Conservation (phyloP, 2,329 filamentous ascomycete genomes). For the Lojkania enalia region DNA sequence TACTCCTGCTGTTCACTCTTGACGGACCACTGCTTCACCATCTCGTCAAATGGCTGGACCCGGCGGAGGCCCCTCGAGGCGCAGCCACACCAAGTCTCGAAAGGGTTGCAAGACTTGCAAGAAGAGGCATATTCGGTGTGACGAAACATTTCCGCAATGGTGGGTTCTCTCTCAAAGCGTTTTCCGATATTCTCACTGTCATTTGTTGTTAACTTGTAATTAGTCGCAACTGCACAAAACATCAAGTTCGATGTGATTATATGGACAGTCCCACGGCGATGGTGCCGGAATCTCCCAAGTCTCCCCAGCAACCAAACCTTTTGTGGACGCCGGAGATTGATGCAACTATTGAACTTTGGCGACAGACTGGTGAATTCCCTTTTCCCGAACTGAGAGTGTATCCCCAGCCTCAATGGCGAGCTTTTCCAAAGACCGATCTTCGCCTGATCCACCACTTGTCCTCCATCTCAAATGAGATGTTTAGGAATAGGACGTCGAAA, state of each 20-base stretch:
- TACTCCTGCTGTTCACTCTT: neutral
- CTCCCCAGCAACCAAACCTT: constrained; percentile 63
- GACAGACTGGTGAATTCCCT: constrained; percentile 79
- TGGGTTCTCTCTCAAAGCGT: constrained; percentile 49
- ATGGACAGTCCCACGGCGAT: constrained; percentile 79
- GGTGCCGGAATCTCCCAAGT: constrained; percentile 55
- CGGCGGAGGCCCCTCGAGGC: constrained; percentile 86
- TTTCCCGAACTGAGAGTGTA: constrained; percentile 80
- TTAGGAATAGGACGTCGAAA: constrained; percentile 73
- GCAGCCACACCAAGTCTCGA: constrained; percentile 96
- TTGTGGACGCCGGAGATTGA: constrained; percentile 88
- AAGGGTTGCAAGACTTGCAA: constrained; percentile 99
- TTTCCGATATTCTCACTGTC: constrained; percentile 22
- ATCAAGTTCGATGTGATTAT: constrained; percentile 97
- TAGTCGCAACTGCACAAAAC: constrained; percentile 97
- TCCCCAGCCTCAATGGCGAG: constrained; percentile 71
- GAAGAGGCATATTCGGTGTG: constrained; percentile 93
- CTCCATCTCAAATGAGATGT: constrained; percentile 81
- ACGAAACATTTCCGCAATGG: constrained; percentile 98
- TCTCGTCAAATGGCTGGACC: constrained; percentile 75
- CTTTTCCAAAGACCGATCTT: constrained; percentile 76
- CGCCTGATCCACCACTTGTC: constrained; percentile 90
- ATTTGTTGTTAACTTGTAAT: too few species aligned
- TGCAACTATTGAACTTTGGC: constrained; percentile 79
- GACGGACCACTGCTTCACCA: constrained; percentile 3